Evolutionary conservation across 257 asterid genomes (phyloP).

Genomic region (Solanum chiquidenum): DNA sequence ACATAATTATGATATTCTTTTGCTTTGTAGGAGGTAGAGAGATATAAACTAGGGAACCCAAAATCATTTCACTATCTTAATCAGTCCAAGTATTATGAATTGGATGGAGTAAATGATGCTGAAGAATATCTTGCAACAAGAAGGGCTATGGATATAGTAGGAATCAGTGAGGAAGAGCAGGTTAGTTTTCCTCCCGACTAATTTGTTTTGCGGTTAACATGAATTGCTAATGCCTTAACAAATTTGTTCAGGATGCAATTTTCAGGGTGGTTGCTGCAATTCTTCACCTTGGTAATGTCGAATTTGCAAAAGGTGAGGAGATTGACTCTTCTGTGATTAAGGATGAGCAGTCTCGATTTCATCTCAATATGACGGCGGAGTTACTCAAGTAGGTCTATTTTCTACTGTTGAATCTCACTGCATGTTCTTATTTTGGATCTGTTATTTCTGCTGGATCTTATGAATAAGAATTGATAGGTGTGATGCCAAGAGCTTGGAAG

Average conservation of each 20-base stretch:
- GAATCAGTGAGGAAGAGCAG: constrained; percentile 96
- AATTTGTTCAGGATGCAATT: constrained; percentile 66
- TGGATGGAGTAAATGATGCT: constrained; percentile 83
- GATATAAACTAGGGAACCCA: constrained; percentile 61
- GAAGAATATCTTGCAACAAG: constrained; percentile 90
- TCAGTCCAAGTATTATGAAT: constrained; percentile 78
- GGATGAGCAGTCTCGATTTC: constrained; percentile 88
- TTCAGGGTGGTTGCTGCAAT: constrained; percentile 93
- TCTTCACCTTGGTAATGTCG: constrained; percentile 94
- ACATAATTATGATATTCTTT: not conserved
- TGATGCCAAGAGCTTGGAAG: constrained; percentile 90
- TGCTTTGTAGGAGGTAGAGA: constrained; percentile 65
- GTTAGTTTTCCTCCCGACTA: constrained; percentile 27
- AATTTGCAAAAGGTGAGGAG: constrained; percentile 89
- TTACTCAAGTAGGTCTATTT: constrained; percentile 61
- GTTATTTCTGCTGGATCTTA: not conserved
- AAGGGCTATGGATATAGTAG: constrained; percentile 99
- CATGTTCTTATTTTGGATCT: not conserved
- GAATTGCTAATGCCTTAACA: constrained; percentile 7
- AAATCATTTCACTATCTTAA: constrained; percentile 81
- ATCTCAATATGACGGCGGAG: constrained; percentile 75
- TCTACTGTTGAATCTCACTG: not conserved
- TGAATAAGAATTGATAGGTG: constrained; percentile 48
- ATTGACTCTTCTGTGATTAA: constrained; percentile 91
- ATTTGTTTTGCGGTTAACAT: constrained; percentile 3